A percentile compares a stretch with the other conserved stretches of the same genome.
Evolutionary conservation across 257 asterid species (phyloP).

Genomic region (Solanum lycopersicoides): DNA sequence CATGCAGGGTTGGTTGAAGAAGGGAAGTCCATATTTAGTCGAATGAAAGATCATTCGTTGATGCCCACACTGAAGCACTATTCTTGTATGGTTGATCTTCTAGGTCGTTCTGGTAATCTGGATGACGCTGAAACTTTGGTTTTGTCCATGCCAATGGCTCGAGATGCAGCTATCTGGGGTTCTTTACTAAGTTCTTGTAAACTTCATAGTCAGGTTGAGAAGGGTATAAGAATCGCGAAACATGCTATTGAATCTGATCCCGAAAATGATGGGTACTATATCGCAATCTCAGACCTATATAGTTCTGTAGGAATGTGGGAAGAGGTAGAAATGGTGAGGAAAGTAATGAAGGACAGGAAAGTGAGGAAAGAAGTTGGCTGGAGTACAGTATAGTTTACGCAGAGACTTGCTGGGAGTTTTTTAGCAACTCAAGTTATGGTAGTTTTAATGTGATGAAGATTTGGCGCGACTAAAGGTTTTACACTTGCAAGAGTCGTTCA

Average conservation of each 20-base stretch:
- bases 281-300: slow-evolving; percentile 53
- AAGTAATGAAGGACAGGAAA: slow-evolving; percentile 42
- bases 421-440: neutral
- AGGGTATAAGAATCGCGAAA: slow-evolving; percentile 69
- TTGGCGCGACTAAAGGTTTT: neutral
- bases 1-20: slow-evolving; percentile 70
- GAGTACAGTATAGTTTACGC: slow-evolving; percentile 40
- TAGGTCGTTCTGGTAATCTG: slow-evolving; percentile 51
- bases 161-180: slow-evolving; percentile 76
- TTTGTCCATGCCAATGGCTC: slow-evolving; percentile 53
- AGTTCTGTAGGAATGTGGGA: slow-evolving; percentile 65
- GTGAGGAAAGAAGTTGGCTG: slow-evolving; percentile 61
- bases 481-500: neutral
- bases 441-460: neutral
- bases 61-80: slow-evolving; percentile 59
- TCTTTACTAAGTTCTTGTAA: slow-evolving; percentile 64
- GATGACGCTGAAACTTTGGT: slow-evolving; percentile 59
- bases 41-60: slow-evolving; percentile 41
- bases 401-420: neutral
- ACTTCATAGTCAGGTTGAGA: slow-evolving; percentile 40
- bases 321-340: slow-evolving; percentile 51
- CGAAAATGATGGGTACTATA: slow-evolving; percentile 67
- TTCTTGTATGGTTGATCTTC: slow-evolving; percentile 71
- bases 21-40: slow-evolving; percentile 35
- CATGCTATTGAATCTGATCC: slow-evolving; percentile 68